Evolutionary conservation across 2,329 filamentous ascomycete genomes (phyloP).

Genomic region (Xylariales sp.): DNA sequence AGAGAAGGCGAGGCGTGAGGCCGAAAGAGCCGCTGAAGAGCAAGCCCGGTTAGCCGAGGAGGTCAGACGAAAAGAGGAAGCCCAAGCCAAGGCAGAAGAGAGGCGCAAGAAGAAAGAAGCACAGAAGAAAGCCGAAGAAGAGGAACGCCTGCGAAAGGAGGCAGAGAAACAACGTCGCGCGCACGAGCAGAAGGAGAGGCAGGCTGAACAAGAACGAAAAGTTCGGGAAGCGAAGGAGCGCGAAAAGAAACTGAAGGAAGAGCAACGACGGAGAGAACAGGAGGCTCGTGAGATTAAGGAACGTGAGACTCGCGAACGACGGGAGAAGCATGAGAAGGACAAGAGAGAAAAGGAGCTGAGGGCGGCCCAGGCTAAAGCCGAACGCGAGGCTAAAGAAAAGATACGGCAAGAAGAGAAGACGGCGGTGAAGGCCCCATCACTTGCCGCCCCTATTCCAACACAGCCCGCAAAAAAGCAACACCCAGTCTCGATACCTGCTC

Average conservation of each 20-base stretch:
- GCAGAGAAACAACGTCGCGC: constrained; percentile 82
- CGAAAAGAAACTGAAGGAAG: constrained; percentile 87
- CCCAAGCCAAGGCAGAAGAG: constrained; percentile 85
- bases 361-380: constrained; percentile 56
- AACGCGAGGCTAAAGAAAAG: constrained; percentile 61
- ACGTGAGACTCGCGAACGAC: constrained; percentile 68
- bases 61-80: constrained; percentile 82
- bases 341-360: constrained; percentile 68
- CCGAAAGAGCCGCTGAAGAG: constrained; percentile 89
- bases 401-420: constrained; percentile 59
- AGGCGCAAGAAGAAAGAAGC: constrained; percentile 91
- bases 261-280: constrained; percentile 81
- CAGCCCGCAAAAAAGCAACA: constrained; percentile 59
- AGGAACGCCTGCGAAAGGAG: constrained; percentile 86
- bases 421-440: constrained; percentile 54
- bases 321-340: constrained; percentile 68
- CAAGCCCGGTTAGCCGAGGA: constrained; percentile 80
- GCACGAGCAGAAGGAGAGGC: constrained; percentile 86
- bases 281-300: constrained; percentile 78
- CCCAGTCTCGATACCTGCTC: constrained; percentile 59
- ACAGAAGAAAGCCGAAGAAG: constrained; percentile 89
- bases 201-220: constrained; percentile 87
- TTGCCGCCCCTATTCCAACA: constrained; percentile 55
- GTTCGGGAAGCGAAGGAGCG: constrained; percentile 81
- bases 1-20: constrained; percentile 87